Conservation (phyloP, 2,329 filamentous ascomycete genomes). For the Lasiodiplodia gonubiensis region DNA sequence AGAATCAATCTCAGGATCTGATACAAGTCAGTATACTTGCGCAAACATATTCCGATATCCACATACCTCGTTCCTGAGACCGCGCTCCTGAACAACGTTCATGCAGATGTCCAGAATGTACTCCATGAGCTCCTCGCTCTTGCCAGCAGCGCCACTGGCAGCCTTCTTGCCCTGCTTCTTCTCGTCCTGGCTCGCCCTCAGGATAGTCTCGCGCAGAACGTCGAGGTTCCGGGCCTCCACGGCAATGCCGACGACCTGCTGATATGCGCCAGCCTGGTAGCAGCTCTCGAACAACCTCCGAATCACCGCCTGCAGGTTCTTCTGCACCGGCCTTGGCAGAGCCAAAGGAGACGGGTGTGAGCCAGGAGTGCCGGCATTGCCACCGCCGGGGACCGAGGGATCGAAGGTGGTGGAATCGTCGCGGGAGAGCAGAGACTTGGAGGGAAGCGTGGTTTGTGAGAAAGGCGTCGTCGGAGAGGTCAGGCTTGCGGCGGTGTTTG, state of each 20-base stretch:
- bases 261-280: conserved; percentile 82
- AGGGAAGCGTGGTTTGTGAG: conserved; percentile 89
- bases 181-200: conserved; percentile 86
- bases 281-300: conserved; percentile 91
- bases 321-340: conserved; percentile 74
- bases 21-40: conserved; percentile 30
- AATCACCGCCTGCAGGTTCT: conserved; percentile 81
- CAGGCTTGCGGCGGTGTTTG: conserved; percentile 68
- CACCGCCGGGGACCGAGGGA: conserved; percentile 60
- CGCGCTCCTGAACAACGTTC: conserved; percentile 94
- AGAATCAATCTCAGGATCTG: conserved; percentile 89
- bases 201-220: conserved; percentile 83
- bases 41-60: neutral
- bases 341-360: conserved; percentile 66
- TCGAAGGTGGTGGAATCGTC: conserved; percentile 70
- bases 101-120: conserved; percentile 96
- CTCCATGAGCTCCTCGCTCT: conserved; percentile 92
- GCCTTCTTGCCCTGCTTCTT: conserved; percentile 67
- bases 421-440: conserved; percentile 92
- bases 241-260: conserved; percentile 95
- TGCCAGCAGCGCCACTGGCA: conserved; percentile 58
- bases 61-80: conserved; percentile 72
- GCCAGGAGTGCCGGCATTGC: conserved; percentile 59
- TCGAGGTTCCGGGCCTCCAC: conserved; percentile 93
- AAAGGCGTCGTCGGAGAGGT: conserved; percentile 93